Evolutionary conservation across 805 yeast species (phyloP).

Genomic region (Kuraishia ogatae): DNA sequence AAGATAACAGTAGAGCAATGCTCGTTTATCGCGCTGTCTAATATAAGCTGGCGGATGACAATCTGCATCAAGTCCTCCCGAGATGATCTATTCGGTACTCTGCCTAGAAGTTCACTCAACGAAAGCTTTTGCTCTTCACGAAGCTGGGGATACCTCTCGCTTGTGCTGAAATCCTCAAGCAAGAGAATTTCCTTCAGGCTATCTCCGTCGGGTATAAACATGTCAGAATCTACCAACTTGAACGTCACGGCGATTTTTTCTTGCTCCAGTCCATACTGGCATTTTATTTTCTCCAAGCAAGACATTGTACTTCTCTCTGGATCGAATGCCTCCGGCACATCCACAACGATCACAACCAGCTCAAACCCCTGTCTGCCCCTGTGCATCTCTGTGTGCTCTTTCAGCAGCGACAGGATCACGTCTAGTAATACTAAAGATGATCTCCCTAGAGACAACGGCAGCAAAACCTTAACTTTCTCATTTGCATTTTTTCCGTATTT

Average conservation of each 20-base stretch:
- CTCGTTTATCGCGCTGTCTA: constrained; percentile 33
- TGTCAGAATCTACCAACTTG: constrained; percentile 31
- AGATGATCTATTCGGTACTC: constrained; percentile 48
- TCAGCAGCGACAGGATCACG: constrained; percentile 48
- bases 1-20: constrained; percentile 50
- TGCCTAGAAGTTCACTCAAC: constrained; percentile 23
- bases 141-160: background rate
- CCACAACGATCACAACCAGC: constrained; percentile 41
- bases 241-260: constrained; percentile 22
- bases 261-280: constrained; percentile 8
- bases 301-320: constrained; percentile 2
- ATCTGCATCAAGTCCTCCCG: constrained; percentile 50
- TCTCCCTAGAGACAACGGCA: constrained; percentile 59
- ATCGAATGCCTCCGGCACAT: constrained; percentile 19
- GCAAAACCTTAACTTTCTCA: constrained; percentile 34
- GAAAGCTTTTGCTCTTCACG: constrained; percentile 1
- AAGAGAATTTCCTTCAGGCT: constrained; percentile 24
- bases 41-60: constrained; percentile 37
- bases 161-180: constrained; percentile 19
- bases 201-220: constrained; percentile 24
- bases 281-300: constrained; percentile 6
- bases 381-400: constrained; percentile 54
- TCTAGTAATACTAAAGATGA: constrained; percentile 66
- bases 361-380: constrained; percentile 64
- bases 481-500: constrained; percentile 38